Evolutionary conservation across 2,329 filamentous ascomycete species (phyloP), one percentile per base, ranked within the genome.

Genomic region (Talaromyces albobiverticillius): DNA sequence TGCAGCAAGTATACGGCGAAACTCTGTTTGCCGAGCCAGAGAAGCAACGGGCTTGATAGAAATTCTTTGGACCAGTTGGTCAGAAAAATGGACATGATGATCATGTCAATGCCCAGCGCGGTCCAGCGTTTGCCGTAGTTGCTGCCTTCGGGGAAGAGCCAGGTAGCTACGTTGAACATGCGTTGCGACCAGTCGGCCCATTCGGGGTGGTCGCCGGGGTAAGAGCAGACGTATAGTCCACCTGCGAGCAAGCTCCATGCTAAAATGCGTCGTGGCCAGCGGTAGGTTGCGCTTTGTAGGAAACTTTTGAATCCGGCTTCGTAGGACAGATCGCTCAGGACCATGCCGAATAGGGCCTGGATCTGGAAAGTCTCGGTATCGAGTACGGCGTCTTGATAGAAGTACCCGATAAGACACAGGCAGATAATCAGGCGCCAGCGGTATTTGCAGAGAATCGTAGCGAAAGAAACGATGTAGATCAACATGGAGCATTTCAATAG

Each of bases 1-100:
- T 82, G 79, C 9, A 76, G 71, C 11, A 82, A 74, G 60, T 82
- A 82, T 4, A 82, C 79, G 22, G 79, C 79, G 56, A 82, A 82
- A 51, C 76, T 79, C 63, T 80, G 78, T 56, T 75, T 73, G n/a
- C 79, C 79, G 3, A 82, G 68, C 77, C 77, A 82, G 55, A 80
- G 75, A 32, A 82, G 75, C 2, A 78, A 59, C 25, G 73, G 71
- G 63, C 78, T 78, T 4, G 77, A 77, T 22, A 82, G 74, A 18
- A 79, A 69, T 23, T 71, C 70, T 59, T 80, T 78, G 7, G 79
- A 67, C 4, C 69, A 63, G 0, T 77, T 77, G 1, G 78, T 79
- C 14, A 82, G 64, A 66, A 75, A 79, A 53, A 82, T 76, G 22
- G 77, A 77, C n/a, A 78, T 62, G 45, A 78, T 76, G 51, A 76